These are phyloP conservation scores for Penicillium rolfsii DNA, from an alignment of 2,329 filamentous ascomycete genomes.

Conservation along the genomic window DNA sequence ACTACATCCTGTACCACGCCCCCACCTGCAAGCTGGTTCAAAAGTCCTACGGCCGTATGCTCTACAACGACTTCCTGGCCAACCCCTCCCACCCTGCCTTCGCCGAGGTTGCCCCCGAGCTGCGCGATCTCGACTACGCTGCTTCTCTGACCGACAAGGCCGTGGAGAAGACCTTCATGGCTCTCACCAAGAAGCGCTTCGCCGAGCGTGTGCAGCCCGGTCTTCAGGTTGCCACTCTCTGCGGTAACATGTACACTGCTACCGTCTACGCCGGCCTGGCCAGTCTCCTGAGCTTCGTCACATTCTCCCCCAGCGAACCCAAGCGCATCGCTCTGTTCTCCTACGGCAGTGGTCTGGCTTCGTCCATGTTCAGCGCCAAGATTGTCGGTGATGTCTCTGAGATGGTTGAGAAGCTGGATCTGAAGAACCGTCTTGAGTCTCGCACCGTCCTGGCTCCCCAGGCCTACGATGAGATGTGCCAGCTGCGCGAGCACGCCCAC, in stretches of 20 bases:
- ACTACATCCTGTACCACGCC: constrained; percentile 81
- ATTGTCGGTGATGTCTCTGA: constrained; percentile 69
- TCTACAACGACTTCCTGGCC: constrained; percentile 83
- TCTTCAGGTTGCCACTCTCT: constrained; percentile 76
- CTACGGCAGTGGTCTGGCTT: constrained; percentile 77
- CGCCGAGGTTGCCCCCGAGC: constrained; percentile 73
- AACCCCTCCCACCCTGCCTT: constrained; percentile 70
- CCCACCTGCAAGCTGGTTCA: constrained; percentile 86
- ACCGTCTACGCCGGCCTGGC: constrained; percentile 62
- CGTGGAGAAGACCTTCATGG: constrained; percentile 86
- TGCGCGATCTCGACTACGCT: constrained; percentile 77
- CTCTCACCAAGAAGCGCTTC: constrained; percentile 80
- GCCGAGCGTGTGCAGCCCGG: constrained; percentile 73
- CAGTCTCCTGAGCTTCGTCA: constrained; percentile 65
- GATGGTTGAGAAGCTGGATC: constrained; percentile 69
- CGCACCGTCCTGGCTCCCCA: constrained; percentile 69
- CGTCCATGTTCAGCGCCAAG: constrained; percentile 69
- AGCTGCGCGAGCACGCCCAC: constrained; percentile 80
- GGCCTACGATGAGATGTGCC: constrained; percentile 78
- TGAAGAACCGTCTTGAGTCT: constrained; percentile 68
- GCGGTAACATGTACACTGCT: constrained; percentile 67
- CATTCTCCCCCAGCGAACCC: constrained; percentile 65
- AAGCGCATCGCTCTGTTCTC: constrained; percentile 78
- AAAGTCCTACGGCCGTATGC: constrained; percentile 80
- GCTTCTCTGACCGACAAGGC: constrained; percentile 79